A percentile compares a stretch with the other conserved stretches of the same genome.
These are phyloP conservation scores for Sporisorium sorghi DNA, from an alignment of 1,284 basidiomycete genomes.

Conservation along the genomic window DNA sequence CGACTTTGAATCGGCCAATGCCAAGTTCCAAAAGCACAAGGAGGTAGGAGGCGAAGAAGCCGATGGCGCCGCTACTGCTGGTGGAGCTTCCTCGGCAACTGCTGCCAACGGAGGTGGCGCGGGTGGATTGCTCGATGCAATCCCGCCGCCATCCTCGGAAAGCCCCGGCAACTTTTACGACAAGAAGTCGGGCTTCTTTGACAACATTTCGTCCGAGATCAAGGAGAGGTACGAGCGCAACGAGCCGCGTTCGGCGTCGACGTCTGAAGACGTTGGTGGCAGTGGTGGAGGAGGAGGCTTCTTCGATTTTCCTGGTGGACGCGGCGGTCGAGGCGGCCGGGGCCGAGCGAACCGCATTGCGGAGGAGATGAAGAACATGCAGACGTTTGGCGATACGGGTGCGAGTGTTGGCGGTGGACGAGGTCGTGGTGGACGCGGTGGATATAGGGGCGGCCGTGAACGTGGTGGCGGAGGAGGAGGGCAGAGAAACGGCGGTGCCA, in stretches of 20 bases:
- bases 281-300: conserved; percentile 13
- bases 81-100: not conserved
- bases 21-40: conserved; percentile 62
- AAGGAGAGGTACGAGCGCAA: conserved; percentile 61
- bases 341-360: conserved; percentile 57
- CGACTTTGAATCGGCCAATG: conserved; percentile 67
- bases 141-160: conserved; percentile 52
- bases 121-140: conserved; percentile 52
- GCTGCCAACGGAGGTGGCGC: conserved; percentile 8
- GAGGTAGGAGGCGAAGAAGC: conserved; percentile 5
- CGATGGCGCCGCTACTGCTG: not conserved
- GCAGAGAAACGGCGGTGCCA: not conserved
- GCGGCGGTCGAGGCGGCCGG: conserved; percentile 36
- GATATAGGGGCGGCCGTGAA: conserved; percentile 13
- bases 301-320: conserved; percentile 27
- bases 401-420: conserved; percentile 17
- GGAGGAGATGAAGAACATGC: conserved; percentile 64
- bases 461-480: conserved; percentile 1
- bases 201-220: conserved; percentile 66
- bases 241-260: not conserved
- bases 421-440: conserved; percentile 18
- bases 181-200: conserved; percentile 66
- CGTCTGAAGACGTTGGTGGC: conserved; percentile 1
- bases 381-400: conserved; percentile 66
- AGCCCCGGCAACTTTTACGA: conserved; percentile 61